Evolutionary conservation across 495 filamentous ascomycete genomes (phyloP).

Genomic region (Daldinia concentrica): DNA sequence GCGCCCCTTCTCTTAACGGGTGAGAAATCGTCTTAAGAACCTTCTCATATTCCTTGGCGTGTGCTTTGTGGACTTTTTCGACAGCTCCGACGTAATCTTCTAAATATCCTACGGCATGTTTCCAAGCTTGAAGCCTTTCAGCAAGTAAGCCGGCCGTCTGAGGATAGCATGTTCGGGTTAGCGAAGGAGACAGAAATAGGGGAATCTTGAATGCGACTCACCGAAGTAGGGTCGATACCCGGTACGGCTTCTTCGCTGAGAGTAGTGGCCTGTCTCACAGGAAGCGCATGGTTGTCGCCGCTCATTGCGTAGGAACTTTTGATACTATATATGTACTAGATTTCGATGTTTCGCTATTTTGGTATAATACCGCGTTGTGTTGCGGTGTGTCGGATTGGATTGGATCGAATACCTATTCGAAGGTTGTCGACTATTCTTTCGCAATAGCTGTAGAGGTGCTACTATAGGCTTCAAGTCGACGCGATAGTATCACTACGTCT

Average conservation of each 20-base stretch:
- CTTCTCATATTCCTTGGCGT: constrained; percentile 95
- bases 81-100: constrained; percentile 87
- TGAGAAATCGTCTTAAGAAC: constrained; percentile 90
- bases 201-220: constrained; percentile 51
- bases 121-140: constrained; percentile 91
- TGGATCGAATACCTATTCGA: background rate
- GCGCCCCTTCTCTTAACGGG: constrained; percentile 84
- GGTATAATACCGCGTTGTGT: background rate
- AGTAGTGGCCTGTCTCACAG: constrained; percentile 65
- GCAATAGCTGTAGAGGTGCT: background rate
- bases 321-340: background rate
- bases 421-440: background rate
- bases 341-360: background rate
- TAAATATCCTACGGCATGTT: constrained; percentile 88
- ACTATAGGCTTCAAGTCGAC: background rate
- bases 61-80: constrained; percentile 82
- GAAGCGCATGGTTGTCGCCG: constrained; percentile 57
- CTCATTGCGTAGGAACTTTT: constrained; percentile 35
- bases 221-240: constrained; percentile 80
- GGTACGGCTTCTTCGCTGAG: constrained; percentile 71
- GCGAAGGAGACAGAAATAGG: constrained; percentile 24
- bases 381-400: background rate
- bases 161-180: constrained; percentile 16
- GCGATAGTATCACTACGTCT: background rate
- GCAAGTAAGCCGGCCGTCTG: constrained; percentile 80